These are phyloP conservation scores for Coniophora puteana DNA, from an alignment of 1,284 basidiomycete genomes.

Conservation along the genomic window DNA sequence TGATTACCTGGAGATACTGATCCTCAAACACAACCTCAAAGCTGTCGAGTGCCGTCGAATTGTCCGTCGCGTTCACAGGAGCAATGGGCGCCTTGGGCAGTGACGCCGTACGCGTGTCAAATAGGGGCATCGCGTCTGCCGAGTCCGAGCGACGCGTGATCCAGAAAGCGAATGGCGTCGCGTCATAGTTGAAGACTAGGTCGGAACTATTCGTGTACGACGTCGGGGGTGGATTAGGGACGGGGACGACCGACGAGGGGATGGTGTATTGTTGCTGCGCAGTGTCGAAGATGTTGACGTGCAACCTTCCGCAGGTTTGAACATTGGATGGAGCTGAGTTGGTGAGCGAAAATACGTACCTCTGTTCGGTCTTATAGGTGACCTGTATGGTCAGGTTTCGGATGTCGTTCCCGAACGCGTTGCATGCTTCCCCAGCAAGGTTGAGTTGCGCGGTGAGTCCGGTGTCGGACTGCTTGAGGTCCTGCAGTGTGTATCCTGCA, in stretches of 20 bases:
- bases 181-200: slow-evolving; percentile 65
- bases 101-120: slow-evolving; percentile 65
- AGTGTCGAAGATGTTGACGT: slow-evolving; percentile 75
- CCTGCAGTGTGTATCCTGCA: slow-evolving; percentile 50
- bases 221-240: slow-evolving; percentile 34
- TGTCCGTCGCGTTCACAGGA: slow-evolving; percentile 42
- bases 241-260: slow-evolving; percentile 53
- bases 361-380: slow-evolving; percentile 55
- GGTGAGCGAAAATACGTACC: slow-evolving; percentile 36
- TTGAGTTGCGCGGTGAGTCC: slow-evolving; percentile 56
- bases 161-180: slow-evolving; percentile 75
- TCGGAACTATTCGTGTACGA: slow-evolving; percentile 43
- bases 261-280: slow-evolving; percentile 65
- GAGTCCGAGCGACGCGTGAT: slow-evolving; percentile 63
- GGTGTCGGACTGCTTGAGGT: slow-evolving; percentile 38
- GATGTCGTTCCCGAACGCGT: slow-evolving; percentile 72
- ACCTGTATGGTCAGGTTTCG: slow-evolving; percentile 60
- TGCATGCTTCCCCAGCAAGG: slow-evolving; percentile 60
- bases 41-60: slow-evolving; percentile 48
- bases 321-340: neutral
- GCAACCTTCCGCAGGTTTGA: slow-evolving; percentile 44
- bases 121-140: slow-evolving; percentile 55
- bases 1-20: slow-evolving; percentile 53
- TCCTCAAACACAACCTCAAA: slow-evolving; percentile 78
- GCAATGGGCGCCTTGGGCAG: slow-evolving; percentile 53